Conservation (phyloP, 2,329 filamentous ascomycete genomes). For the Geosmithia morbida region DNA sequence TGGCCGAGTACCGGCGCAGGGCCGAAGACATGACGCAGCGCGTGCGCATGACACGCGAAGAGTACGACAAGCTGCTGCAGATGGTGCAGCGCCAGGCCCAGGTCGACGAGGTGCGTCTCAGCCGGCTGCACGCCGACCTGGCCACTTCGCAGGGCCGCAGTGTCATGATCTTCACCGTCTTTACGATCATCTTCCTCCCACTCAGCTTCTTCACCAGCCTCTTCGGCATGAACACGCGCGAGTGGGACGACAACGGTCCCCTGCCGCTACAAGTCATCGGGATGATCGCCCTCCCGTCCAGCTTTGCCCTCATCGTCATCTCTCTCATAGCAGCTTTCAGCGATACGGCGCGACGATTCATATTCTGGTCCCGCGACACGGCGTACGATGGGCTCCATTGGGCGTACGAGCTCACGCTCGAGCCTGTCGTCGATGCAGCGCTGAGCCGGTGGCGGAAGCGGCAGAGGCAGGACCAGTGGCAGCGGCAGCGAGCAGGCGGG, state of each 20-base stretch:
- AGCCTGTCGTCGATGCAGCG: not conserved
- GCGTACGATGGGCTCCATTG: not conserved
- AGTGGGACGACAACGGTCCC: slow-evolving; percentile 39
- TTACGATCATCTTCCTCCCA: slow-evolving; percentile 49
- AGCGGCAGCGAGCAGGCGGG: not conserved
- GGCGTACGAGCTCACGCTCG: not conserved
- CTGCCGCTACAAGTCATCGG: slow-evolving; percentile 27
- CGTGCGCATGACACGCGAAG: slow-evolving; percentile 42
- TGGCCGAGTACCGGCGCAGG: slow-evolving; percentile 40
- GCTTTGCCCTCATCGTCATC: slow-evolving; percentile 28
- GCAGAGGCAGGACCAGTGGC: not conserved
- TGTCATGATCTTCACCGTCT: slow-evolving; percentile 52
- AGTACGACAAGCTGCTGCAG: slow-evolving; percentile 51
- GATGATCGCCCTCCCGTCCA: slow-evolving; percentile 31
- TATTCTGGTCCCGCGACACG: slow-evolving; percentile 9
- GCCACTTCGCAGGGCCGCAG: slow-evolving; percentile 47
- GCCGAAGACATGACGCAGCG: slow-evolving; percentile 41
- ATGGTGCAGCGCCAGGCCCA: slow-evolving; percentile 54
- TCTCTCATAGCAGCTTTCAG: slow-evolving; percentile 44
- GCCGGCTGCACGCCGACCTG: slow-evolving; percentile 46
- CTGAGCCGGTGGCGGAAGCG: slow-evolving; percentile 3
- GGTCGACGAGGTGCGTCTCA: slow-evolving; percentile 50
- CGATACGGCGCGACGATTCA: slow-evolving; percentile 21
- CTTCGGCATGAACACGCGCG: slow-evolving; percentile 50
- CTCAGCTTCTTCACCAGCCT: slow-evolving; percentile 50